Evolutionary conservation across 345 rosid species (phyloP).

Genomic region (Eucalyptus melliodora): DNA sequence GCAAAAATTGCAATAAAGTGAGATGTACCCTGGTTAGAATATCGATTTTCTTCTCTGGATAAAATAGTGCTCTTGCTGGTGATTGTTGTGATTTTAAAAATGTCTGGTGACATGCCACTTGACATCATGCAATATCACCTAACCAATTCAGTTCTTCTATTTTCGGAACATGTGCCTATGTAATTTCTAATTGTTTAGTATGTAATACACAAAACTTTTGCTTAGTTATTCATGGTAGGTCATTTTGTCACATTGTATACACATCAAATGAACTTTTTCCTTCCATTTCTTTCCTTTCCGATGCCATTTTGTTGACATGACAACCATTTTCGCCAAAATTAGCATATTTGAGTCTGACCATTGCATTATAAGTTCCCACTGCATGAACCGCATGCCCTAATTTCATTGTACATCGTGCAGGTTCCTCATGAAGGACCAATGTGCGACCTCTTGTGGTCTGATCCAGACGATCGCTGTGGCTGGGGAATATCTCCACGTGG

Average conservation of each 20-base stretch:
- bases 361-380: background rate
- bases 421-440: conserved; percentile 98
- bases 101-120: background rate
- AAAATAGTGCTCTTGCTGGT: background rate
- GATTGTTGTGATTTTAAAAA: background rate
- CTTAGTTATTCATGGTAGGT: background rate
- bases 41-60: background rate
- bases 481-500: conserved; percentile 99
- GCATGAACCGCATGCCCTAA: background rate
- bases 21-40: background rate
- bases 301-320: background rate
- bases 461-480: conserved; percentile 93
- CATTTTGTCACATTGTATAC: background rate
- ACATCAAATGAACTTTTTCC: background rate
- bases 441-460: conserved; percentile 98
- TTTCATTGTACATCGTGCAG: conserved; percentile 11
- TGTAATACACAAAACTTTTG: background rate
- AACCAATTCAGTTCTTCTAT: background rate
- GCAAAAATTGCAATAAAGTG: background rate
- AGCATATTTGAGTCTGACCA: background rate
- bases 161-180: background rate
- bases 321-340: background rate
- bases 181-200: background rate
- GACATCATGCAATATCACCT: background rate
- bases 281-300: background rate